These are phyloP conservation scores for Botryotinia calthae DNA, from an alignment of 2,329 filamentous ascomycete species.

Conservation along the genomic window DNA sequence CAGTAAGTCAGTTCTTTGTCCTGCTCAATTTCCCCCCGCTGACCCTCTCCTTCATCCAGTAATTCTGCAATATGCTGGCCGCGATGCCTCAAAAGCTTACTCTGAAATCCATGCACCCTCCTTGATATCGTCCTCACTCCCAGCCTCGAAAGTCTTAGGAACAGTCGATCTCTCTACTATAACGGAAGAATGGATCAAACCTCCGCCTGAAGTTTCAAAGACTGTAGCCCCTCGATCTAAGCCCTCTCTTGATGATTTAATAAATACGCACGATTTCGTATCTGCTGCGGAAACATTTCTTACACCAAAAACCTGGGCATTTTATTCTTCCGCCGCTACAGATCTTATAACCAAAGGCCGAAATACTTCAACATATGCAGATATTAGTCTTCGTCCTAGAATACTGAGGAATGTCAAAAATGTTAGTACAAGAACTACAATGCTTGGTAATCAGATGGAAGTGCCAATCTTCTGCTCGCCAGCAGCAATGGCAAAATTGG, in stretches of 20 bases:
- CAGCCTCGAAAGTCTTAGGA: constrained; percentile 48
- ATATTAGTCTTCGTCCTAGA: constrained; percentile 59
- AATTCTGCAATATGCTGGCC: constrained; percentile 51
- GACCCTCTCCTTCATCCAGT: constrained; percentile 35
- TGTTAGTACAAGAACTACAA: constrained; percentile 50
- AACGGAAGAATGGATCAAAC: constrained; percentile 48
- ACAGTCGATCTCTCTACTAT: constrained; percentile 48
- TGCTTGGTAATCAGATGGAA: constrained; percentile 52
- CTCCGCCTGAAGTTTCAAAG: constrained; percentile 38
- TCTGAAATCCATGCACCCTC: constrained; percentile 50
- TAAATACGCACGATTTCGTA: constrained; percentile 61
- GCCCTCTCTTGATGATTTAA: constrained; percentile 50
- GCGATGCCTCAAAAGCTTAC: constrained; percentile 54
- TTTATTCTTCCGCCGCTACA: constrained; percentile 64
- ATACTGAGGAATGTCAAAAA: constrained; percentile 55
- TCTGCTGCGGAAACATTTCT: constrained; percentile 53
- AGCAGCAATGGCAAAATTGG: constrained; percentile 61
- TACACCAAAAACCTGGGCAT: constrained; percentile 65
- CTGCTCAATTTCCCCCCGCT: not conserved
- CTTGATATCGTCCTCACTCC: constrained; percentile 45
- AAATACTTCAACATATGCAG: constrained; percentile 54
- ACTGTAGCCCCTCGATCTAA: constrained; percentile 28
- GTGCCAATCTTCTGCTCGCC: constrained; percentile 63
- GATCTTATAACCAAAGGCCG: constrained; percentile 63
- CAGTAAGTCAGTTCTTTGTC: constrained; percentile 43